These are phyloP conservation scores for Acanthamoeba sp. DNA, from an alignment of 208 protist species.

Conservation along the genomic window DNA sequence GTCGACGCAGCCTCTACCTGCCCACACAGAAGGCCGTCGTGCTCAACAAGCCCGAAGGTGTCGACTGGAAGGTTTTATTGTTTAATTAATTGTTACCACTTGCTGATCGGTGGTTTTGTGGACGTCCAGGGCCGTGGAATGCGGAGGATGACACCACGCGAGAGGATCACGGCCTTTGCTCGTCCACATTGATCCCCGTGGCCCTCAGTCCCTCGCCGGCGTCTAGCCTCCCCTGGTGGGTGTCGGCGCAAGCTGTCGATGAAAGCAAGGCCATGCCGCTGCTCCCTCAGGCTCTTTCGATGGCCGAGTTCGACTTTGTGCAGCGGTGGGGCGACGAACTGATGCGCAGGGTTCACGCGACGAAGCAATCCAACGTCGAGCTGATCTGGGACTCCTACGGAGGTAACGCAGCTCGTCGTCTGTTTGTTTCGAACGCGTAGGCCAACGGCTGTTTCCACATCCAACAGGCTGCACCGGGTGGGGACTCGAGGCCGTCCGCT, in stretches of 20 bases:
- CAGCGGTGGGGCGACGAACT: background rate
- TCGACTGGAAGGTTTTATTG: background rate
- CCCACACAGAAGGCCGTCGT: background rate
- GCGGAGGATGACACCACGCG: slow-evolving; percentile 5
- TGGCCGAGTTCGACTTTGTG: background rate
- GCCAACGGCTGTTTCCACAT: too few species aligned
- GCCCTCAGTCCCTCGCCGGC: background rate
- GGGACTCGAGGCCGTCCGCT: slow-evolving; percentile 66
- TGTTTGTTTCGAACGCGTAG: too few species aligned
- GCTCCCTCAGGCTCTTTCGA: background rate
- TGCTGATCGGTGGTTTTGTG: too few species aligned
- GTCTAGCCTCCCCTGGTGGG: background rate
- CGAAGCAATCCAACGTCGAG: slow-evolving; percentile 8
- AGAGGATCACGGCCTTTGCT: slow-evolving; percentile 34
- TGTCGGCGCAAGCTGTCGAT: background rate
- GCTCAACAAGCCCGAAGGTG: background rate
- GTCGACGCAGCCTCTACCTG: slow-evolving; percentile 13
- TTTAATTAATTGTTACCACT: too few species aligned
- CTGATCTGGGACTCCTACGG: slow-evolving; percentile 61
- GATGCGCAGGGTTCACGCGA: background rate
- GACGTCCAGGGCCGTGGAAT: background rate
- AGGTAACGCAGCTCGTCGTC: background rate
- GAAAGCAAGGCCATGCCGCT: background rate
- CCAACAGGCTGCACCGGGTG: slow-evolving; percentile 71
- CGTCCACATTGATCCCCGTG: background rate